A percentile compares a stretch with the other conserved stretches of the same genome.
These are phyloP conservation scores for Phytophthora capsici DNA, from an alignment of 352 stramenopile species.

Conservation along the genomic window DNA sequence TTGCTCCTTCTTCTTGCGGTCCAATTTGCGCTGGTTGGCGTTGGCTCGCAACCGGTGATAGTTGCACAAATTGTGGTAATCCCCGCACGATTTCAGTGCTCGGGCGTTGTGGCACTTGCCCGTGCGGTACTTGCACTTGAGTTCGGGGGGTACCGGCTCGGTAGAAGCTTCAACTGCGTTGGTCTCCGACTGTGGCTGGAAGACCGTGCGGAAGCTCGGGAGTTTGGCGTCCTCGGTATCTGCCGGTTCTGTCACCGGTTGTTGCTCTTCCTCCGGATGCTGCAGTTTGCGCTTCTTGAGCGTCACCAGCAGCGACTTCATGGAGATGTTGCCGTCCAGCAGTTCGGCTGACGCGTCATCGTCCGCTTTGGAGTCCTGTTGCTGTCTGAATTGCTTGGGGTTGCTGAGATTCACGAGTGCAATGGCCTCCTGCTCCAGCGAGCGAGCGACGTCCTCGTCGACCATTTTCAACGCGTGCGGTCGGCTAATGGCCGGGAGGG, in stretches of 20 bases:
- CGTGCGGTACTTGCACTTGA: constrained; percentile 87
- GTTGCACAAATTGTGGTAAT: constrained; percentile 87
- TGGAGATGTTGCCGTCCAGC: constrained; percentile 60
- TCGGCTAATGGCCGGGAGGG: constrained; percentile 26
- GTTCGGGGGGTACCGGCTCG: constrained; percentile 35
- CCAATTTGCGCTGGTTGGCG: constrained; percentile 83
- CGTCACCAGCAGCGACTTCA: constrained; percentile 72
- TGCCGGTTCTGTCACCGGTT: constrained; percentile 2
- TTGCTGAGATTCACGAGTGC: constrained; percentile 74
- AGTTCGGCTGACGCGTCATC: constrained; percentile 25
- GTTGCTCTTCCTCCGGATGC: constrained; percentile 14
- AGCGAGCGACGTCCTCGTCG: constrained; percentile 55
- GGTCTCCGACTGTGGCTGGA: constrained; percentile 36
- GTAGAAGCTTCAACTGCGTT: constrained; percentile 5
- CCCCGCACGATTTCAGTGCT: constrained; percentile 78
- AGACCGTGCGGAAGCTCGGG: constrained; percentile 72
- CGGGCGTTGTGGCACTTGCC: constrained; percentile 78
- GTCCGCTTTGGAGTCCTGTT: constrained; percentile 24
- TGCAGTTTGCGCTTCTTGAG: constrained; percentile 68
- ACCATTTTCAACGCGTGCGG: constrained; percentile 37
- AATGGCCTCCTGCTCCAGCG: constrained; percentile 72
- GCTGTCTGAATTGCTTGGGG: constrained; percentile 22
- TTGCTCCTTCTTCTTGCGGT: constrained; percentile 85
- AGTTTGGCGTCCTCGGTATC: constrained; percentile 40
- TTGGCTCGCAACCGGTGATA: constrained; percentile 82